phyloP scores from a whole-genome alignment of 2,329 filamentous ascomycete genomes.

The Ophiostoma himal-ulmi region DNA sequence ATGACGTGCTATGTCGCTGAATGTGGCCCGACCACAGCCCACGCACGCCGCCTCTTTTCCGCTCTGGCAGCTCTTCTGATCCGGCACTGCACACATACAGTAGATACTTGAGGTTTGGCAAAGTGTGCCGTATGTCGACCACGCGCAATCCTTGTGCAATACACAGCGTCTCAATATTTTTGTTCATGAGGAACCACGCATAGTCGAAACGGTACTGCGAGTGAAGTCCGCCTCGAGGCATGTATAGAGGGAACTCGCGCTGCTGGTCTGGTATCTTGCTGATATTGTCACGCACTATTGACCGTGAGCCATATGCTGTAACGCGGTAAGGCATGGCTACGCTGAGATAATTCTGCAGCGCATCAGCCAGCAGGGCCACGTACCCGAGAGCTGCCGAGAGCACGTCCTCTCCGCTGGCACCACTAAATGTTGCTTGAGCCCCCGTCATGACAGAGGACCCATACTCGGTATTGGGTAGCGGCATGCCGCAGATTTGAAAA shows the following conservation, averaged over 20 bases:
- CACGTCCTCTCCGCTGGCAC: conserved; percentile 56
- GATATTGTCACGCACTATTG: conserved; percentile 71
- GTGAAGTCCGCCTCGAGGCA: conserved; percentile 53
- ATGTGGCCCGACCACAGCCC: conserved; percentile 51
- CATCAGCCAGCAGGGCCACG: conserved; percentile 66
- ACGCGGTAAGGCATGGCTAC: conserved; percentile 77
- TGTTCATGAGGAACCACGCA: conserved; percentile 92
- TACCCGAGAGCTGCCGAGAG: conserved; percentile 78
- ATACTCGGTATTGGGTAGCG: conserved; percentile 75
- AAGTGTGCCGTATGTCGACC: conserved; percentile 82
- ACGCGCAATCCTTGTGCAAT: conserved; percentile 65
- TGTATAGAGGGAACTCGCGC: conserved; percentile 74
- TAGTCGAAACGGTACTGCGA: conserved; percentile 92
- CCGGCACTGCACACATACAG: conserved; percentile 85
- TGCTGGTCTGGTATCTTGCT: conserved; percentile 51
- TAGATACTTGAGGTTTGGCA: conserved; percentile 90
- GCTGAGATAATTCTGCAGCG: conserved; percentile 76
- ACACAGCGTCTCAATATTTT: conserved; percentile 73
- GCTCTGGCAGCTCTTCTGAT: conserved; percentile 54
- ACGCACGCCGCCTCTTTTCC: conserved; percentile 56
- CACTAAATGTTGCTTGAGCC: not conserved
- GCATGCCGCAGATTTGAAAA: conserved; percentile 75
- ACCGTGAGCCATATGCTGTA: conserved; percentile 64
- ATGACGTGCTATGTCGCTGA: conserved; percentile 32
- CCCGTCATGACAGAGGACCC: conserved; percentile 38